Evolutionary conservation across 441 rosid genomes (phyloP).

Genomic region (Populus hybrid): DNA sequence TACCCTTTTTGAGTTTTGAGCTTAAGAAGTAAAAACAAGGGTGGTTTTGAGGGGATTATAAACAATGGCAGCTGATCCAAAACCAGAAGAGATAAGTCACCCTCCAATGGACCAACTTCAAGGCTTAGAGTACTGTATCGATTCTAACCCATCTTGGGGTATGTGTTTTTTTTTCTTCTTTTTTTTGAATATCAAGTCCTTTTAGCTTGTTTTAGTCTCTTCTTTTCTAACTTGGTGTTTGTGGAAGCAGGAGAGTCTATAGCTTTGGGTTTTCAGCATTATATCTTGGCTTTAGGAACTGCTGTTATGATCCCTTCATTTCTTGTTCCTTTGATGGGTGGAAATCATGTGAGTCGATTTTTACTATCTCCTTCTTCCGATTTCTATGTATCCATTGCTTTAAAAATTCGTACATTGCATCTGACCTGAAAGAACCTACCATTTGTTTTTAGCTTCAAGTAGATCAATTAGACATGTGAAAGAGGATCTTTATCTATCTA

Average conservation of each 20-base stretch:
- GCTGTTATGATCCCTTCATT: slow-evolving; percentile 99
- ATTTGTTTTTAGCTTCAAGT: background rate
- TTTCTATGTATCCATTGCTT: background rate
- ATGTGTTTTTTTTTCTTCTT: background rate
- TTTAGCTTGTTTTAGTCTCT: background rate
- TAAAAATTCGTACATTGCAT: background rate
- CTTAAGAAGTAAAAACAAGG: background rate
- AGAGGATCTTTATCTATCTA: background rate
- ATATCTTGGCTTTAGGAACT: slow-evolving; percentile 91
- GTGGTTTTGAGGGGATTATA: slow-evolving; percentile 4
- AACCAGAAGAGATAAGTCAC: slow-evolving; percentile 88
- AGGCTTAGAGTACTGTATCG: slow-evolving; percentile 97
- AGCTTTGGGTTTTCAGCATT: slow-evolving; percentile 96
- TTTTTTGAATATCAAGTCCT: background rate
- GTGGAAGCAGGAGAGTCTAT: slow-evolving; percentile 79
- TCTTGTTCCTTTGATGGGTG: slow-evolving; percentile 99
- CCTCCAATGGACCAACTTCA: slow-evolving; percentile 99
- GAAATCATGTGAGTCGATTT: slow-evolving; percentile 65
- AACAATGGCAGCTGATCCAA: slow-evolving; percentile 71
- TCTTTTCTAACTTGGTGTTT: slow-evolving; percentile 5
- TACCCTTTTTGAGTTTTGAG: slow-evolving; percentile 28
- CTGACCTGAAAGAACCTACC: background rate
- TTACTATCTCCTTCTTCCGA: background rate
- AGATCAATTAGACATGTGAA: background rate
- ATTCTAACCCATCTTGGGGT: slow-evolving; percentile 99